These are phyloP conservation scores for Polytrichum commune DNA, from an alignment of 225 moss, liverwort and hornwort species.

Conservation along the genomic window DNA sequence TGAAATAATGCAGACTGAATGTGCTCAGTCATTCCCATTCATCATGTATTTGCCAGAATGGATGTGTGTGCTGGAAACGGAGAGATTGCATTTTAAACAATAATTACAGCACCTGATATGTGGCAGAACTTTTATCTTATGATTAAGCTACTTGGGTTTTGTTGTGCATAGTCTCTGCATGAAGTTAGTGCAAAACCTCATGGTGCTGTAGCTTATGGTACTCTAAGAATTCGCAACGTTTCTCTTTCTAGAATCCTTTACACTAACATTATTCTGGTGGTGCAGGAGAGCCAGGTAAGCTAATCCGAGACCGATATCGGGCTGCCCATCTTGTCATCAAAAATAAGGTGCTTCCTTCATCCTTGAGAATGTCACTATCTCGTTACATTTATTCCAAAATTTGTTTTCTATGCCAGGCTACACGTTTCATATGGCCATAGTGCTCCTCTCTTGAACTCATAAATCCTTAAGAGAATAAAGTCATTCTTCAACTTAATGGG, in stretches of 20 bases:
- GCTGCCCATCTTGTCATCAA: conserved; percentile 82
- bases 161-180: background rate
- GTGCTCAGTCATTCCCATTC: too few species aligned
- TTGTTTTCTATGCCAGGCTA: background rate
- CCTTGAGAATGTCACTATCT: background rate
- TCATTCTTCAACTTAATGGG: too few species aligned
- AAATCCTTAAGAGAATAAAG: background rate
- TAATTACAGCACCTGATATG: too few species aligned
- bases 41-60: too few species aligned
- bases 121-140: too few species aligned
- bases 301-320: conserved; percentile 89
- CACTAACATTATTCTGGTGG: conserved; percentile 12
- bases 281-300: conserved; percentile 83
- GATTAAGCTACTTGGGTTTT: background rate
- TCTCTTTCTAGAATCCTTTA: background rate
- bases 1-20: too few species aligned
- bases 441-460: conserved; percentile 1
- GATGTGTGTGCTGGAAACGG: too few species aligned
- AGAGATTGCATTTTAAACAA: too few species aligned
- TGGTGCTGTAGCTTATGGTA: too few species aligned
- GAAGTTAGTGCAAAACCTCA: background rate
- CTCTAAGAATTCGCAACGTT: too few species aligned
- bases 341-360: conserved; percentile 46
- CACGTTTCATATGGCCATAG: background rate
- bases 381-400: background rate